Percentiles rank a stretch among this genome's conserved stretches.
Conservation (phyloP, 2,329 filamentous ascomycete species). For the Ceratocystis lukuohia region DNA sequence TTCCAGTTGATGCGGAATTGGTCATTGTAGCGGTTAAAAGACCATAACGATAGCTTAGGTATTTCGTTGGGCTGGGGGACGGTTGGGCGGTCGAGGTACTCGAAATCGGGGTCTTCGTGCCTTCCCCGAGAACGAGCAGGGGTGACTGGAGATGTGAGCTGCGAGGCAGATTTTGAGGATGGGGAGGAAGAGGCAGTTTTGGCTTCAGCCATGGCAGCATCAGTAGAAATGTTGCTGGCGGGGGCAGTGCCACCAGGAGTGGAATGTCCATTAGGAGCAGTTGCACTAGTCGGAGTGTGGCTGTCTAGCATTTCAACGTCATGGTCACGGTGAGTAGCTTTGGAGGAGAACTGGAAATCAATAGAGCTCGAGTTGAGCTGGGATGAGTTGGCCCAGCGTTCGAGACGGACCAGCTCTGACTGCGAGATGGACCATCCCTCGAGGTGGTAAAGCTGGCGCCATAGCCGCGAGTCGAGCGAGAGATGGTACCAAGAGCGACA, state of each 20-base stretch:
- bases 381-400: conserved; percentile 18
- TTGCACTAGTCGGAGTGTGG: not conserved
- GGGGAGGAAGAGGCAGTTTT: not conserved
- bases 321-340: not conserved
- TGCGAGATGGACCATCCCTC: conserved; percentile 74
- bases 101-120: conserved; percentile 20
- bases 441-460: conserved; percentile 67
- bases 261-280: not conserved
- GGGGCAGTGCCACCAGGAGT: not conserved
- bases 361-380: conserved; percentile 13
- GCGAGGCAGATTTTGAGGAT: not conserved
- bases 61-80: conserved; percentile 10
- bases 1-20: conserved; percentile 73
- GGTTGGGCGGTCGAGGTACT: conserved; percentile 10
- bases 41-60: conserved; percentile 11
- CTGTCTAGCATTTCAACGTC: conserved; percentile 22
- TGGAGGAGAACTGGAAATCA: conserved; percentile 15
- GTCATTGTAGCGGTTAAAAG: conserved; percentile 23
- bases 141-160: conserved; percentile 23
- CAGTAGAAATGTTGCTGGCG: too few species aligned
- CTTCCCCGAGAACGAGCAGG: not conserved
- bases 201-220: not conserved
- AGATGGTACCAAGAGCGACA: conserved; percentile 73
- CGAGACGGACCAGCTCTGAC: conserved; percentile 42
- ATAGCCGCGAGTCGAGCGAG: conserved; percentile 70